A percentile compares a stretch with the other conserved stretches of the same genome.
These are phyloP conservation scores for Chaetomiaceae sp. DNA, from an alignment of 2,329 filamentous ascomycete species.

Conservation along the genomic window DNA sequence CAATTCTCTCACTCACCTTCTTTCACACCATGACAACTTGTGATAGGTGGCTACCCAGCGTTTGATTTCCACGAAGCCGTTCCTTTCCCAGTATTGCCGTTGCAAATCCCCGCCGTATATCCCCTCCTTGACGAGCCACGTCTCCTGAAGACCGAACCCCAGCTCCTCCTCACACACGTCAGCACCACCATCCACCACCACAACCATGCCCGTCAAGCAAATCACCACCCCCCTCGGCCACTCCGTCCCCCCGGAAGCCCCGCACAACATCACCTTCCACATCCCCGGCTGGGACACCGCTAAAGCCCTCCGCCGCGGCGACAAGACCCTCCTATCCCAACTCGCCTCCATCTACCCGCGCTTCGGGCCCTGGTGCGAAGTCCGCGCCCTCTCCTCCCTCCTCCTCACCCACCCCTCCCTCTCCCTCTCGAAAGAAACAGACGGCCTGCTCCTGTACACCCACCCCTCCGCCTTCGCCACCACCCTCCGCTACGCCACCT, in stretches of 20 bases:
- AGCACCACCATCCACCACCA: not conserved
- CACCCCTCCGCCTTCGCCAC: conserved; percentile 25
- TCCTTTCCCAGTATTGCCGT: no score
- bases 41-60: no score
- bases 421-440: no score
- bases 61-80: not conserved
- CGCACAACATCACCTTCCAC: conserved; percentile 43
- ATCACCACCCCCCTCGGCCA: conserved; percentile 35
- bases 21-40: no score
- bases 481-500: conserved; percentile 29
- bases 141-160: no score
- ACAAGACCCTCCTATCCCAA: conserved; percentile 29
- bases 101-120: no score
- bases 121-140: no score
- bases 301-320: conserved; percentile 40
- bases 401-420: conserved; percentile 24
- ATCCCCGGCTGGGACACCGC: conserved; percentile 38
- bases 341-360: conserved; percentile 43
- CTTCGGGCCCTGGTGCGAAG: conserved; percentile 32
- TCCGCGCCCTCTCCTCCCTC: conserved; percentile 25
- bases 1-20: no score
- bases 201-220: conserved; percentile 21
- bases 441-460: conserved; percentile 28
- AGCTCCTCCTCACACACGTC: no score
- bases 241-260: conserved; percentile 41